Conservation (phyloP, 2,329 filamentous ascomycete species). For the Thyridium curvatum region DNA sequence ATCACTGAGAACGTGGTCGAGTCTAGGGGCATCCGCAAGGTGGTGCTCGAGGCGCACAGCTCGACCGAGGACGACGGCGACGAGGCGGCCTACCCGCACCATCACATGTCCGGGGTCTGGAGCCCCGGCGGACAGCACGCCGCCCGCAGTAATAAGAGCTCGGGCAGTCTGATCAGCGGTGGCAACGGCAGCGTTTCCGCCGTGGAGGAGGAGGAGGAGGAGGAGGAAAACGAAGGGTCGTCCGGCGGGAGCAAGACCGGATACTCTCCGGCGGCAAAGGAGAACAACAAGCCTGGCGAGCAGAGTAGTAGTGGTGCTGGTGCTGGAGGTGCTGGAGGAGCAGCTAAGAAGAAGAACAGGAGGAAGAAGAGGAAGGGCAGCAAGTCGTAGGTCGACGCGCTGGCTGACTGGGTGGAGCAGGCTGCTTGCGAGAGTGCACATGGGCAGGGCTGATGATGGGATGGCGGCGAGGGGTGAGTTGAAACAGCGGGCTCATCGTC, state of each 20-base stretch:
- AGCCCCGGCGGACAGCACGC: too few species aligned
- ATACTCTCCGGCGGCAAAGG: background rate
- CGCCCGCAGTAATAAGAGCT: too few species aligned
- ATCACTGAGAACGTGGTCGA: conserved; percentile 77
- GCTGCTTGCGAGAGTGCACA: too few species aligned
- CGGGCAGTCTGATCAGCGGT: conserved; percentile 1
- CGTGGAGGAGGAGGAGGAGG: conserved; percentile 8
- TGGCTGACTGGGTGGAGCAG: background rate
- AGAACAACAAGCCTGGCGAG: background rate
- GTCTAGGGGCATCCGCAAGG: conserved; percentile 66
- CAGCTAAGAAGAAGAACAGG: conserved; percentile 27
- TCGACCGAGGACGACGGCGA: conserved; percentile 24
- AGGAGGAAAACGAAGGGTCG: conserved; percentile 6
- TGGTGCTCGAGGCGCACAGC: conserved; percentile 49
- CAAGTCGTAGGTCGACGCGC: conserved; percentile 16
- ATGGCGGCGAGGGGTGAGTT: too few species aligned
- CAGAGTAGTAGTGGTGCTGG: too few species aligned
- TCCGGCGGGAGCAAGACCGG: too few species aligned
- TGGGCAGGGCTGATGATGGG: too few species aligned
- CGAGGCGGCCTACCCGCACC: conserved; percentile 6
- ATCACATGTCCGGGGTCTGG: conserved; percentile 1
- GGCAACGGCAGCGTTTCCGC: background rate
- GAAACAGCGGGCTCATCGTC: too few species aligned
- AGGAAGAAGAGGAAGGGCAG: conserved; percentile 29
- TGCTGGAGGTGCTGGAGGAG: conserved; percentile 8